Conservation (phyloP, 108 stramenopile species). For the Nitzschia sp. region DNA sequence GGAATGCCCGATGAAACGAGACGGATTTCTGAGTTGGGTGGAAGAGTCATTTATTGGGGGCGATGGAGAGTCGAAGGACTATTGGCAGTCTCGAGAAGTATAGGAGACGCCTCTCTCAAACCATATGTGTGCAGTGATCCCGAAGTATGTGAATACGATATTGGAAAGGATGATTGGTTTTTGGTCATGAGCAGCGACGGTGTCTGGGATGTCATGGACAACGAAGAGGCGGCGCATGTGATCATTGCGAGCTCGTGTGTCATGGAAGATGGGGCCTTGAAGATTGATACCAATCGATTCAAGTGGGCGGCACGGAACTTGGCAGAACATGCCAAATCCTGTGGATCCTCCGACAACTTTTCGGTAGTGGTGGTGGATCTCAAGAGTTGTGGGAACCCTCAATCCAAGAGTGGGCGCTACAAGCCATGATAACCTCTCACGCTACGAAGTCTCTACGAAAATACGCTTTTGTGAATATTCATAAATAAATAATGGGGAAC, state of each 20-base stretch:
- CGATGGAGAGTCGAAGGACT: slow-evolving; percentile 95
- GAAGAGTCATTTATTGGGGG: slow-evolving; percentile 90
- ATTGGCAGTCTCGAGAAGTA: slow-evolving; percentile 91
- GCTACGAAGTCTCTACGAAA: too few species aligned
- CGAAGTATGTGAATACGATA: slow-evolving; percentile 77
- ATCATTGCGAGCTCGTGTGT: slow-evolving; percentile 83
- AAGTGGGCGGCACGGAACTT: slow-evolving; percentile 80
- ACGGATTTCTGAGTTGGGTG: slow-evolving; percentile 89
- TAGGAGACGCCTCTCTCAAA: slow-evolving; percentile 93
- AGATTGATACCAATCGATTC: slow-evolving; percentile 78
- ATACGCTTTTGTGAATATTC: too few species aligned
- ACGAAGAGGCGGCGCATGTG: slow-evolving; percentile 84
- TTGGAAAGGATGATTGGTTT: slow-evolving; percentile 89
- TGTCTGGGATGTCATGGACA: slow-evolving; percentile 89
- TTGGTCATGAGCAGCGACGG: slow-evolving; percentile 85
- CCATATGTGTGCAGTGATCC: slow-evolving; percentile 87
- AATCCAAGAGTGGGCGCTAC: slow-evolving; percentile 42
- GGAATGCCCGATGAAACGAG: slow-evolving; percentile 85
- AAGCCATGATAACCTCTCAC: too few species aligned
- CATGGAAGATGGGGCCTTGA: slow-evolving; percentile 68
- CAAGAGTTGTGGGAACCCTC: slow-evolving; percentile 63
- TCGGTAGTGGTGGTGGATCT: slow-evolving; percentile 75
- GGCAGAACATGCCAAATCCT: slow-evolving; percentile 77
- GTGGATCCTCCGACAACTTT: slow-evolving; percentile 83
- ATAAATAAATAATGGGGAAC: too few species aligned